Evolutionary conservation across 305 asterid genomes (phyloP).

Genomic region (Salvia sclarea): DNA sequence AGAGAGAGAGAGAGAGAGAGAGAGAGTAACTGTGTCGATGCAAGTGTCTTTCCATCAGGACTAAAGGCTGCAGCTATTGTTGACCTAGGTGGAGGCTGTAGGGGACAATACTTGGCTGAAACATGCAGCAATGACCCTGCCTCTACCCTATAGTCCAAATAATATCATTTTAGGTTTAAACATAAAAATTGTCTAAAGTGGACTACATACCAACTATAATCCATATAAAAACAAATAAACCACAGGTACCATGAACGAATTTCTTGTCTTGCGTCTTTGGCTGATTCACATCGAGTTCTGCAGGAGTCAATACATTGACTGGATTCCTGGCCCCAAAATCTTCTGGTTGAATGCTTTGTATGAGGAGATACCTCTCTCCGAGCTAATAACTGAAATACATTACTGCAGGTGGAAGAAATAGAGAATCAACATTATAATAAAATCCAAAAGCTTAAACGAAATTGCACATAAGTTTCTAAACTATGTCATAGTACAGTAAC

Average conservation of each 20-base stretch:
- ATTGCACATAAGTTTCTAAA: neutral
- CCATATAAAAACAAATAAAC: slow-evolving; percentile 19
- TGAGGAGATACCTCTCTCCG: slow-evolving; percentile 85
- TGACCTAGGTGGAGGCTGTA: slow-evolving; percentile 91
- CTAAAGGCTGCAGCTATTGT: slow-evolving; percentile 97
- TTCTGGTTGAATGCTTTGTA: slow-evolving; percentile 58
- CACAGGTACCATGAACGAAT: slow-evolving; percentile 77
- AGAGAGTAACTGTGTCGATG: slow-evolving; percentile 84
- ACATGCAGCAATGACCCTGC: slow-evolving; percentile 78
- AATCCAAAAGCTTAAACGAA: too few species aligned
- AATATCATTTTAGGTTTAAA: too few species aligned
- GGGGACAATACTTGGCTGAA: slow-evolving; percentile 81
- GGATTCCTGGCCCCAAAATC: slow-evolving; percentile 67
- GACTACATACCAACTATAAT: neutral
- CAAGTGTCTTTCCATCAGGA: slow-evolving; percentile 93
- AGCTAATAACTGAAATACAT: slow-evolving; percentile 65
- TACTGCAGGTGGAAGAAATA: slow-evolving; percentile 49
- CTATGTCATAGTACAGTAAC: slow-evolving; percentile 9
- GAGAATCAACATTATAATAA: neutral
- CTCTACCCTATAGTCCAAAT: slow-evolving; percentile 69
- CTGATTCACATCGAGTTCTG: slow-evolving; percentile 48
- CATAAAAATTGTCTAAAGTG: neutral
- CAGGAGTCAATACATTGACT: slow-evolving; percentile 38
- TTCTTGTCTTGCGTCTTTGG: slow-evolving; percentile 68
- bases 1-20: neutral